Conservation (phyloP, 768 basidiomycete species). For the Auricularia sp. region DNA sequence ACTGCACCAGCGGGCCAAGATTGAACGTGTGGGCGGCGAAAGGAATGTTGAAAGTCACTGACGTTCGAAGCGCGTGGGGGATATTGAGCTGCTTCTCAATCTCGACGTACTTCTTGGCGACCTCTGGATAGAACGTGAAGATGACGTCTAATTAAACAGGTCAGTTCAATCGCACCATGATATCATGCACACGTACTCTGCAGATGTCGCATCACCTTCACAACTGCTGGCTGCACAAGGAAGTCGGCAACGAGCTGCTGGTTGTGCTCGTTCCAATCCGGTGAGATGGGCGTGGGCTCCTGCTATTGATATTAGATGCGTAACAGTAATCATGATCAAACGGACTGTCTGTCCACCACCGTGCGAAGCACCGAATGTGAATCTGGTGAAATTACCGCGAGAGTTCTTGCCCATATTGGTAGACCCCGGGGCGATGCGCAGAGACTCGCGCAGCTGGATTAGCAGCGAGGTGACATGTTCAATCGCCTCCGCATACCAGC, state of each 20-base stretch:
- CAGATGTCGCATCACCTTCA: not conserved
- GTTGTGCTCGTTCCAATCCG: not conserved
- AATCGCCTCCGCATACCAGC: too few species aligned
- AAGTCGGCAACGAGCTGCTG: not conserved
- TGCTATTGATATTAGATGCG: not conserved
- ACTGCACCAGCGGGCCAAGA: constrained; percentile 14
- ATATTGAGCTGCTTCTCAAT: not conserved
- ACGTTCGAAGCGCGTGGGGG: not conserved
- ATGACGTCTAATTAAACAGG: not conserved
- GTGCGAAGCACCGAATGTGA: not conserved
- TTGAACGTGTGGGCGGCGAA: constrained; percentile 23
- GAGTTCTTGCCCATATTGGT: too few species aligned
- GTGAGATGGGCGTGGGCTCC: not conserved
- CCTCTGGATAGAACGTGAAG: not conserved
- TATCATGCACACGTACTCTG: not conserved
- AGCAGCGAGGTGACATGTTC: too few species aligned
- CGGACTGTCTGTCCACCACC: not conserved
- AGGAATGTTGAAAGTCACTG: constrained; percentile 10
- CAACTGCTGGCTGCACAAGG: not conserved
- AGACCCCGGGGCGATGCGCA: too few species aligned
- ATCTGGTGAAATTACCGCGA: not conserved
- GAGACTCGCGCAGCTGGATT: too few species aligned
- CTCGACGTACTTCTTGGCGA: too few species aligned
- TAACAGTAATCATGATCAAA: not conserved
- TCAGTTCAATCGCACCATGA: not conserved